phyloP scores from a whole-genome alignment of 2,329 filamentous ascomycete species.

The Clonostachys rhizophaga region DNA sequence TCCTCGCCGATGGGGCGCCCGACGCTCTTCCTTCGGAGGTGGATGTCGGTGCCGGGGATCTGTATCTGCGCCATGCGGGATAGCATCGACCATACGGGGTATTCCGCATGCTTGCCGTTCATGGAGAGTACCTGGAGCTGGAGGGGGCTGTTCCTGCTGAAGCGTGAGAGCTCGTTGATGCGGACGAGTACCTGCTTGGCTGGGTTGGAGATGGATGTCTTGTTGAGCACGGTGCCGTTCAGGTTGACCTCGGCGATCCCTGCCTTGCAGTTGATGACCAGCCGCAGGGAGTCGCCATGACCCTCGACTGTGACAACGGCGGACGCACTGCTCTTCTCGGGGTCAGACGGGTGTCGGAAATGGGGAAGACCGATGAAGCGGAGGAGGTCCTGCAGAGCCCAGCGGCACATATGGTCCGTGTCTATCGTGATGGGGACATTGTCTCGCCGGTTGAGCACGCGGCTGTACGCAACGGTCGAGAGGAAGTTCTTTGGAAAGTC shows the following conservation, averaged over 20 bases:
- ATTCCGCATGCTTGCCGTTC: conserved; percentile 29
- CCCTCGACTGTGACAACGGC: conserved; percentile 6
- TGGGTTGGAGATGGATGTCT: conserved; percentile 2
- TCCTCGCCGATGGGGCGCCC: conserved; percentile 9
- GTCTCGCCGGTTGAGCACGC: neutral
- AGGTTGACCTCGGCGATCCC: conserved; percentile 10
- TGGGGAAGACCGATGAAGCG: conserved; percentile 67
- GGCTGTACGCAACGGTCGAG: conserved; percentile 16
- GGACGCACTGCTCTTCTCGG: no score
- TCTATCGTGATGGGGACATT: conserved; percentile 11
- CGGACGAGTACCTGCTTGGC: conserved; percentile 1
- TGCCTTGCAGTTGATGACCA: conserved; percentile 8
- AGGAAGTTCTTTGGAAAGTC: conserved; percentile 38
- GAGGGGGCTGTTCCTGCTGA: conserved; percentile 18
- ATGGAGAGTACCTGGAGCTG: conserved; percentile 24
- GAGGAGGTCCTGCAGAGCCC: conserved; percentile 64
- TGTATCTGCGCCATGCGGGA: conserved; percentile 19
- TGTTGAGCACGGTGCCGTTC: neutral
- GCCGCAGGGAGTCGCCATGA: conserved; percentile 11
- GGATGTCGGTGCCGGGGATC: conserved; percentile 29
- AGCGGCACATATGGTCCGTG: conserved; percentile 54
- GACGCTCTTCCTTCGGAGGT: conserved; percentile 29
- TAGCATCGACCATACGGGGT: conserved; percentile 27
- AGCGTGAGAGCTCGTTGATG: conserved; percentile 20
- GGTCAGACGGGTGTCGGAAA: conserved; percentile 61